A percentile compares a stretch with the other conserved stretches of the same genome.
These are phyloP conservation scores for Celoporthe dispersa DNA, from an alignment of 2,329 filamentous ascomycete species.

Conservation along the genomic window DNA sequence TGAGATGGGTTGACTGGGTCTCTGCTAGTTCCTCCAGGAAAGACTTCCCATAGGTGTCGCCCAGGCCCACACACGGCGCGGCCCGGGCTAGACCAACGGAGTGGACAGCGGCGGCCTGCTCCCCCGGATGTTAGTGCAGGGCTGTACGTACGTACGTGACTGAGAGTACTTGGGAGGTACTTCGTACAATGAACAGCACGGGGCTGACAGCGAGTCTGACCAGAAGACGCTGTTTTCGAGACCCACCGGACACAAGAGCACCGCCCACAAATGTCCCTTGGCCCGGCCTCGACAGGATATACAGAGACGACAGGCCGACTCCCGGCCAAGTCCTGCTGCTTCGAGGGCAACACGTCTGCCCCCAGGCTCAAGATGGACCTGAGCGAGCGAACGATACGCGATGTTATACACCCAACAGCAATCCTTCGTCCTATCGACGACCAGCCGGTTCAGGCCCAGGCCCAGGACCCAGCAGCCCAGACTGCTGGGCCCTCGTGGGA, in stretches of 20 bases:
- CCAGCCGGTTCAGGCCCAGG: background rate
- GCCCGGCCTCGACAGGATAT: background rate
- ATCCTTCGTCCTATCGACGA: constrained; percentile 14
- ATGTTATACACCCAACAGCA: constrained; percentile 63
- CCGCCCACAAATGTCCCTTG: background rate
- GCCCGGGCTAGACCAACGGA: constrained; percentile 6
- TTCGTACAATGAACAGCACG: constrained; percentile 1
- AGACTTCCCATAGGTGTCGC: constrained; percentile 11
- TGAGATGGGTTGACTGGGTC: background rate
- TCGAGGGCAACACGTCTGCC: background rate
- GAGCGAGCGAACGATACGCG: constrained; percentile 55
- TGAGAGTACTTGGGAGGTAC: constrained; percentile 11
- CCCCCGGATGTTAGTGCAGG: constrained; percentile 6
- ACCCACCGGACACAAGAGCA: constrained; percentile 6
- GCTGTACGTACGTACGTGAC: background rate
- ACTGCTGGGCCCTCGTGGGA: constrained; percentile 43
- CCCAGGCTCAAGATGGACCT: constrained; percentile 52
- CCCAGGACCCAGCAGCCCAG: constrained; percentile 1
- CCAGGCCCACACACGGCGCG: constrained; percentile 10
- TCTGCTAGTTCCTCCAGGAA: background rate
- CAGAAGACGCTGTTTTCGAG: background rate
- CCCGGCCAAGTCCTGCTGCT: background rate
- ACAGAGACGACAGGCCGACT: background rate
- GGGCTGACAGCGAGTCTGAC: background rate
- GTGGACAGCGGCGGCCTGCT: constrained; percentile 4